Evolutionary conservation across 2,329 filamentous ascomycete species (phyloP), one percentile per base, ranked within the genome.

Genomic region (Pseudopyrenochaeta lycopersici): DNA sequence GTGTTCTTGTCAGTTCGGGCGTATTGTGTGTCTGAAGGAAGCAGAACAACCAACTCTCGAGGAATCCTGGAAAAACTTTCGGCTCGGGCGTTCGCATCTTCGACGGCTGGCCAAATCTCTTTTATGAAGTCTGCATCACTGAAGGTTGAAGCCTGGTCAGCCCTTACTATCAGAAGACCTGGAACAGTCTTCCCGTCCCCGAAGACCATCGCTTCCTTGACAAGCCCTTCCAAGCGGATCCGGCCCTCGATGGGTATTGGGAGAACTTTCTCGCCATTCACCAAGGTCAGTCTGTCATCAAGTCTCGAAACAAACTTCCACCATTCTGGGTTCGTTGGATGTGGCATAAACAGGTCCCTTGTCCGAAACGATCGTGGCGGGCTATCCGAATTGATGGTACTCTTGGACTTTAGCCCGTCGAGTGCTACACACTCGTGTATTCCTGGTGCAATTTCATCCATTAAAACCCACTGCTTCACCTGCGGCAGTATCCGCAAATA

Each of bases 201-300:
- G 55, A 88, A 86, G 0, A 86, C 80, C 2, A 87, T 76, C 0
- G 81, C 82, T 53, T 88, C 86, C 14, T 80, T 75, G 0, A 88
- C 82, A 0, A 81, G 70, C 3, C 77, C 72, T 43, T 83, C 76
- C 46, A 85, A 80, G 7, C 84, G 76, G 6, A 88, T 80, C 0
- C 78, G 76, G 3, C 82, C 80, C 66, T 89, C 87, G 33, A 81
- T 77, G 0, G 76, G 72, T 5, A 82, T 69, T 0, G 81, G 80
- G 17, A 80, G 74, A 1, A 80, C 79, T 52, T 83, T 83, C 63
- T 83, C 81, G 7, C 81, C 81, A 47, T 82, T 83, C 4, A 80
- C 70, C 6, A 83, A 65, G 0, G 78, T 78, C 10, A 83, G 65
- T 4, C 77, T 75, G 58, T 83, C 81, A 46, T 83, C 81, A 5